Conservation (phyloP, 331 rosid species). For the Telfairia occidentalis region DNA sequence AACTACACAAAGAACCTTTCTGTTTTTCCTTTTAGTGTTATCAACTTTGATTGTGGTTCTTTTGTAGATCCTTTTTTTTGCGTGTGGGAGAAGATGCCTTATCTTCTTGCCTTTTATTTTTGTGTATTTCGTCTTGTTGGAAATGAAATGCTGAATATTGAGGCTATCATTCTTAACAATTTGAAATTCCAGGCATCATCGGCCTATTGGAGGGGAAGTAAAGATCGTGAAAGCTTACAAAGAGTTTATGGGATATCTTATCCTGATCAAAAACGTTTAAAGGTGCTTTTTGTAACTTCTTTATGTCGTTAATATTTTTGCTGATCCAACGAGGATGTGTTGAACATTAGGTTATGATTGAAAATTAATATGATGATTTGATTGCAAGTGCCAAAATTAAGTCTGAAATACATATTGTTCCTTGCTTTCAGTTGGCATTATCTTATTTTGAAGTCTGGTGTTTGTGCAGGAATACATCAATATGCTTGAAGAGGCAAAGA, state of each 20-base stretch:
- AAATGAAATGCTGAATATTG: background rate
- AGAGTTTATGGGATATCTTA: conserved; percentile 97
- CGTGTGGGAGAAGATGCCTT: background rate
- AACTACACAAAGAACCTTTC: background rate
- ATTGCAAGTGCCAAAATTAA: background rate
- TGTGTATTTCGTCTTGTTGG: background rate
- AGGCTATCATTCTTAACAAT: background rate
- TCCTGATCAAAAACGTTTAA: conserved; percentile 81
- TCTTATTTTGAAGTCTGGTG: background rate
- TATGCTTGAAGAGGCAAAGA: conserved; percentile 82
- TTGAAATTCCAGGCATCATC: conserved; percentile 77
- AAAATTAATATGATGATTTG: background rate
- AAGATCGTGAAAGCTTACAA: conserved; percentile 86
- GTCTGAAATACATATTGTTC: background rate
- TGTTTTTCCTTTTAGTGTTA: background rate
- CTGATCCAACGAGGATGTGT: background rate
- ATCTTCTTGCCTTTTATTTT: background rate
- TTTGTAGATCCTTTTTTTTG: background rate
- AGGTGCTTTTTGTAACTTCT: conserved; percentile 37
- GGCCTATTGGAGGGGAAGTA: conserved; percentile 95
- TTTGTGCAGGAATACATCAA: conserved; percentile 50
- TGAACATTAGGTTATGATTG: background rate
- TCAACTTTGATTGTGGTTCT: background rate
- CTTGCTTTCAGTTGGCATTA: background rate
- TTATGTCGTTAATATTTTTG: background rate